Conservation (phyloP, 306 rosid species). For the Rosa lucieae region DNA sequence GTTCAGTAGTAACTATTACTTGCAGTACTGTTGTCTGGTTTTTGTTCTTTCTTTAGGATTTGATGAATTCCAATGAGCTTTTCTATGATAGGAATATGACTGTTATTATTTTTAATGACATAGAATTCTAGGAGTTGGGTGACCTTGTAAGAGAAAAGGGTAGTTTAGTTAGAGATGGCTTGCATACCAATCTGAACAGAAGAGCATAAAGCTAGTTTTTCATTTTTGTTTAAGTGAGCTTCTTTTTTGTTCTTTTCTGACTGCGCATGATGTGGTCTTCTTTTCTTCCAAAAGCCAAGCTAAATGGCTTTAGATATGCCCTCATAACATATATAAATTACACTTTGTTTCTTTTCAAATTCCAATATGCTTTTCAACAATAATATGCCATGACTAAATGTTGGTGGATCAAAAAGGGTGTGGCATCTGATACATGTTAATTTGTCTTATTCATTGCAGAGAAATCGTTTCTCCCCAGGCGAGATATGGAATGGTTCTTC, state of each 20-base stretch:
- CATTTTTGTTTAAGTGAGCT: slow-evolving; percentile 16
- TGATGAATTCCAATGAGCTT: not conserved
- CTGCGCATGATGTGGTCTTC: slow-evolving; percentile 25
- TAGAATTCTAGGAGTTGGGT: not conserved
- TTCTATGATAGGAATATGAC: not conserved
- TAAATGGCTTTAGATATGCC: slow-evolving; percentile 21
- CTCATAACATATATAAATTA: slow-evolving; percentile 17
- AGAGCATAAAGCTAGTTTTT: slow-evolving; percentile 1
- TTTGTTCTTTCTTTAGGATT: not conserved
- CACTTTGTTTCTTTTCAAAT: not conserved
- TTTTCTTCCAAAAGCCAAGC: slow-evolving; percentile 31
- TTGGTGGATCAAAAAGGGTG: slow-evolving; percentile 5
- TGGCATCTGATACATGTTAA: slow-evolving; percentile 23
- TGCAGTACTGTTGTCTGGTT: not conserved
- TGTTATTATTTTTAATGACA: not conserved
- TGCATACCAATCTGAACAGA: slow-evolving; percentile 16
- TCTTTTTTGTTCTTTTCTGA: slow-evolving; percentile 17
- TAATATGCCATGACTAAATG: not conserved
- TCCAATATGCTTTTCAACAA: not conserved
- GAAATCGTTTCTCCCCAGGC: slow-evolving; percentile 76
- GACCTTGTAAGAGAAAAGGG: not conserved
- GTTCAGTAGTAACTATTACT: not conserved
- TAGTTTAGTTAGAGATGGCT: slow-evolving; percentile 1
- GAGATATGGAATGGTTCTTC: slow-evolving; percentile 97
- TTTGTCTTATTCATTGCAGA: slow-evolving; percentile 41